Conservation (phyloP, 2,329 filamentous ascomycete genomes). For the Bipolaris oryzae region DNA sequence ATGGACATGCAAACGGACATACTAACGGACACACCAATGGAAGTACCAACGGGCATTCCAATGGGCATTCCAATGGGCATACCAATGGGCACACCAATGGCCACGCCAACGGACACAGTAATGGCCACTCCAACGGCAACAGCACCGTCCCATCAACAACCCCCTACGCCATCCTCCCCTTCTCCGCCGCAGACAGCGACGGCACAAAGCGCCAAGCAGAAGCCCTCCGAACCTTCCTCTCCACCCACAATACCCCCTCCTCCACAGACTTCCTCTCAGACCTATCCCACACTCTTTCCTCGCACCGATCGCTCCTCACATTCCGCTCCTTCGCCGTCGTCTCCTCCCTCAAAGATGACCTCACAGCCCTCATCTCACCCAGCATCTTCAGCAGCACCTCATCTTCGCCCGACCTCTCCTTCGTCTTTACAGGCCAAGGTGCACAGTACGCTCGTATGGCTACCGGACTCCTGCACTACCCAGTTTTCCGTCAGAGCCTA, state of each 20-base stretch:
- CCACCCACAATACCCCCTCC: background rate
- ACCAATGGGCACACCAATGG: background rate
- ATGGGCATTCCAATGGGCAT: background rate
- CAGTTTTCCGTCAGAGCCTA: conserved; percentile 9
- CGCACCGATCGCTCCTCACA: conserved; percentile 23
- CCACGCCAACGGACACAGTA: background rate
- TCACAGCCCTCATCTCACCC: conserved; percentile 2
- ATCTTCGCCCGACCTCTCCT: conserved; percentile 8
- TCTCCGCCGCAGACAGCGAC: conserved; percentile 16
- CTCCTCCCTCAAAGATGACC: conserved; percentile 1
- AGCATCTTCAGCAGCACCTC: conserved; percentile 3
- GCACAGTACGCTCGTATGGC: conserved; percentile 38
- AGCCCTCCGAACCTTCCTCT: conserved; percentile 5
- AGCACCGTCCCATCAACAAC: background rate
- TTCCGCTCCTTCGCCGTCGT: conserved; percentile 16
- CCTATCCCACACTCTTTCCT: conserved; percentile 35
- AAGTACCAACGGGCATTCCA: background rate
- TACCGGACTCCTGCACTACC: conserved; percentile 18
- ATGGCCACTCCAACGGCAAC: conserved; percentile 3
- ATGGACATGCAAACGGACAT: background rate
- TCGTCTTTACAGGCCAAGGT: conserved; percentile 41
- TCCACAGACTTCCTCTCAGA: conserved; percentile 4
- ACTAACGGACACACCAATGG: background rate
- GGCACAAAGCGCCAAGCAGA: conserved; percentile 10
- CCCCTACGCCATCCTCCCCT: conserved; percentile 30